These are phyloP conservation scores for Amphicarpaea edgeworthii DNA, from an alignment of 306 rosid genomes.

Conservation along the genomic window DNA sequence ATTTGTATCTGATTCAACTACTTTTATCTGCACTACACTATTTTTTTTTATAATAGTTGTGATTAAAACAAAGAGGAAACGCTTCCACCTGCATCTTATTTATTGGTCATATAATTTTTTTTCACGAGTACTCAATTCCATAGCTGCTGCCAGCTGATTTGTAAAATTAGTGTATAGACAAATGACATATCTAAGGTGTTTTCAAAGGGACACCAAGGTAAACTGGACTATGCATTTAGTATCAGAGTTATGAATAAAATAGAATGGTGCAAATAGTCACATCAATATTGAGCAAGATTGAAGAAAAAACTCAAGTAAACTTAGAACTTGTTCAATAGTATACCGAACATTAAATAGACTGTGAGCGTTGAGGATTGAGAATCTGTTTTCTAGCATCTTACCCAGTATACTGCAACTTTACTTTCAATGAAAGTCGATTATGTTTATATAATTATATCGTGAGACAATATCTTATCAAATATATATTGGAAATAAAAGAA, in stretches of 20 bases:
- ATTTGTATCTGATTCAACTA: not conserved
- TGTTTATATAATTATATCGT: not conserved
- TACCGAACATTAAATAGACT: not conserved
- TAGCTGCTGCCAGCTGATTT: not conserved
- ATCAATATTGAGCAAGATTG: not conserved
- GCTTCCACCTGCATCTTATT: not conserved
- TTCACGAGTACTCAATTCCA: not conserved
- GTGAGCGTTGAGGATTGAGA: not conserved
- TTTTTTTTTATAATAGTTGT: not conserved
- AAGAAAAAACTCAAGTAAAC: not conserved
- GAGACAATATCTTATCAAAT: not conserved
- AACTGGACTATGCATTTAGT: not conserved
- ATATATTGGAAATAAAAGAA: not conserved
- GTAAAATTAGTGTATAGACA: not conserved
- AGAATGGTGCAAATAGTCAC: not conserved
- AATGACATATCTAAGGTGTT: not conserved
- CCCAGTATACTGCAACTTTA: not conserved
- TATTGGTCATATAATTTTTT: not conserved
- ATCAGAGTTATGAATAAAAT: slow-evolving; percentile 25
- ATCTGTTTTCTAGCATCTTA: not conserved
- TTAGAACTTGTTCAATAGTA: not conserved
- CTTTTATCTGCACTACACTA: not conserved
- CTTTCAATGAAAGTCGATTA: not conserved
- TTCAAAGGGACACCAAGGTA: not conserved
- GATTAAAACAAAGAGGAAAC: slow-evolving; percentile 12